phyloP scores from a whole-genome alignment of 2,329 filamentous ascomycete species.

The Apiospora phragmitis region DNA sequence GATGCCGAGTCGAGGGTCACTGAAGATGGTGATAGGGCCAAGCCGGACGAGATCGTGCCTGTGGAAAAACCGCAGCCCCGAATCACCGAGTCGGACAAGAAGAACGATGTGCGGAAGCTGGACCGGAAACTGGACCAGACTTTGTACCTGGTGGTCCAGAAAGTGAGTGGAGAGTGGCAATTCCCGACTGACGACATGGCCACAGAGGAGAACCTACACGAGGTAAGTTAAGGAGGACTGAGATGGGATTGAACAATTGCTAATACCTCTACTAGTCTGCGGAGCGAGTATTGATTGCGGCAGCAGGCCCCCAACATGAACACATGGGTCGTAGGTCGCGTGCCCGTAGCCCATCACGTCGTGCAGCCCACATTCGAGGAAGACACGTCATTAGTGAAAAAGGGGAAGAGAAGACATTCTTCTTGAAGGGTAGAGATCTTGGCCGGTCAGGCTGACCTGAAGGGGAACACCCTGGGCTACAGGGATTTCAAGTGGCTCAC shows the following conservation, averaged over 20 bases:
- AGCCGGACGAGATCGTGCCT: slow-evolving; percentile 59
- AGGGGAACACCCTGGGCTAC: slow-evolving; percentile 69
- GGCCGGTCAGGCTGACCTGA: slow-evolving; percentile 88
- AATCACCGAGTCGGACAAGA: slow-evolving; percentile 75
- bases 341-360: slow-evolving; percentile 80
- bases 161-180: slow-evolving; percentile 70
- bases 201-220: slow-evolving; percentile 74
- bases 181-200: slow-evolving; percentile 76
- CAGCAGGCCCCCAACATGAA: slow-evolving; percentile 94
- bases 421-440: slow-evolving; percentile 95
- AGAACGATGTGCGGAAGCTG: slow-evolving; percentile 73
- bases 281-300: slow-evolving; percentile 71
- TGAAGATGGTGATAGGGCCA: slow-evolving; percentile 60
- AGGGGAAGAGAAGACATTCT: slow-evolving; percentile 87
- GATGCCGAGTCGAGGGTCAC: slow-evolving; percentile 70
- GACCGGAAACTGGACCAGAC: slow-evolving; percentile 79
- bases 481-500: slow-evolving; percentile 90
- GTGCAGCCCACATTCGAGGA: slow-evolving; percentile 49
- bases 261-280: slow-evolving; percentile 62
- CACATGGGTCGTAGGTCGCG: slow-evolving; percentile 93
- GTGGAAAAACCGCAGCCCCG: slow-evolving; percentile 72
- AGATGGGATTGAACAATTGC: neutral
- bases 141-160: slow-evolving; percentile 83
- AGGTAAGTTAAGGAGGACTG: slow-evolving; percentile 59
- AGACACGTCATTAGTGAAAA: slow-evolving; percentile 42